A percentile compares a stretch with the other conserved stretches of the same genome.
Conservation (phyloP, 768 basidiomycete genomes). For the Leccinum rimulosum region DNA sequence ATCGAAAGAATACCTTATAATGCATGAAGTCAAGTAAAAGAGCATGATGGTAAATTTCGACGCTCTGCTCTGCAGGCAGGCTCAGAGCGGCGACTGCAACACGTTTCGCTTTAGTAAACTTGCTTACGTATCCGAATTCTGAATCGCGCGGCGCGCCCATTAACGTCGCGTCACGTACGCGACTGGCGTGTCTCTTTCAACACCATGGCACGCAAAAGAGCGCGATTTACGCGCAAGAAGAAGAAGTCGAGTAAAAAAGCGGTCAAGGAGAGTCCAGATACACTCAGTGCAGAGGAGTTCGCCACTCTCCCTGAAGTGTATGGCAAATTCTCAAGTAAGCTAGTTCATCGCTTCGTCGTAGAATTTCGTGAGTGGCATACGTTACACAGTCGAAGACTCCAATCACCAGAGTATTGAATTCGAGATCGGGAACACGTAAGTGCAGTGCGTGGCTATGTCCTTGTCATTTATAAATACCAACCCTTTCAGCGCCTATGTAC, state of each 20-base stretch:
- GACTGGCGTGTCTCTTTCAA: constrained; percentile 5
- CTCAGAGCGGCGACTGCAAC: constrained; percentile 4
- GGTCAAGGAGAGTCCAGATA: neutral
- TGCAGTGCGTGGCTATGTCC: neutral
- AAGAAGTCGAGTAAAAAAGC: neutral
- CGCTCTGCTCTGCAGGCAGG: neutral
- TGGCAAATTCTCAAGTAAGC: constrained; percentile 20
- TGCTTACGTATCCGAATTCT: constrained; percentile 21
- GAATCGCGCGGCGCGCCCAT: constrained; percentile 19
- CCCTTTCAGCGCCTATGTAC: constrained; percentile 35
- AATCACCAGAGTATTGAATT: constrained; percentile 26
- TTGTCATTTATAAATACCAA: neutral
- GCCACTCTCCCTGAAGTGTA: constrained; percentile 3
- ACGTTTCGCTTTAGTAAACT: constrained; percentile 16
- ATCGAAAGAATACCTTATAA: constrained; percentile 35
- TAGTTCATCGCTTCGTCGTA: neutral
- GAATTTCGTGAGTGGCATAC: neutral
- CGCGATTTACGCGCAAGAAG: constrained; percentile 21
- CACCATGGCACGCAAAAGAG: constrained; percentile 27
- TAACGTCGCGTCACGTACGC: constrained; percentile 28
- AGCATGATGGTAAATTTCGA: constrained; percentile 31
- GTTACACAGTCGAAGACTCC: constrained; percentile 13
- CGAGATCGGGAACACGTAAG: constrained; percentile 34
- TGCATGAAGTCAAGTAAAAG: constrained; percentile 40
- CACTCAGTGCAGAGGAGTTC: constrained; percentile 17